Evolutionary conservation across 352 stramenopile genomes (phyloP).

Genomic region (Pythium rhizo-oryzae): DNA sequence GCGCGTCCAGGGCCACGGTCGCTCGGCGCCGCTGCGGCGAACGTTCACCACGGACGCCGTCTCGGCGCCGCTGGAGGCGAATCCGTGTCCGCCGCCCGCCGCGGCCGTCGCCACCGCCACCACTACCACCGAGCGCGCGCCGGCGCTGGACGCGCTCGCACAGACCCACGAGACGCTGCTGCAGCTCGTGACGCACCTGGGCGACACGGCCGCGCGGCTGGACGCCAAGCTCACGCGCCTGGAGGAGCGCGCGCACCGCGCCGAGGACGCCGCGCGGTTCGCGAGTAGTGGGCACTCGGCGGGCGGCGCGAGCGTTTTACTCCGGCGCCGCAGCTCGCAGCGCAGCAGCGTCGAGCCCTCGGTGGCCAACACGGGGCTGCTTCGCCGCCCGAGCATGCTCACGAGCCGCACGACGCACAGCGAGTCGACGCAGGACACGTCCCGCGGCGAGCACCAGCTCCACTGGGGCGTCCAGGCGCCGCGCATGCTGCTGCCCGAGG

Average conservation of each 20-base stretch:
- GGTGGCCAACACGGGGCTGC: neutral
- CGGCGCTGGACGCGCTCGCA: neutral
- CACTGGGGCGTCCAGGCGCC: conserved; percentile 17
- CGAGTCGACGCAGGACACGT: neutral
- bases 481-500: conserved; percentile 11
- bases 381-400: neutral
- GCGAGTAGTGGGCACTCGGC: neutral
- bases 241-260: neutral
- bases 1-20: neutral
- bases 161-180: conserved; percentile 8
- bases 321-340: neutral
- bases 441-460: neutral
- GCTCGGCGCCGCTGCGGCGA: neutral
- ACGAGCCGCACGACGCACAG: conserved; percentile 4
- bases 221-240: conserved; percentile 11
- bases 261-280: conserved; percentile 2
- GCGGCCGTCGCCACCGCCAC: neutral
- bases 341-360: neutral
- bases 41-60: neutral
- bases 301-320: neutral
- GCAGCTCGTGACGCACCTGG: neutral
- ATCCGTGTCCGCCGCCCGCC: too few relatives aligned
- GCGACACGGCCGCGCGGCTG: conserved; percentile 4
- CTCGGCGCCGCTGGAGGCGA: too few relatives aligned
- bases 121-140: neutral